Conservation (phyloP, 192 early-diverging fungal genomes). For the Coemansia sp. region DNA sequence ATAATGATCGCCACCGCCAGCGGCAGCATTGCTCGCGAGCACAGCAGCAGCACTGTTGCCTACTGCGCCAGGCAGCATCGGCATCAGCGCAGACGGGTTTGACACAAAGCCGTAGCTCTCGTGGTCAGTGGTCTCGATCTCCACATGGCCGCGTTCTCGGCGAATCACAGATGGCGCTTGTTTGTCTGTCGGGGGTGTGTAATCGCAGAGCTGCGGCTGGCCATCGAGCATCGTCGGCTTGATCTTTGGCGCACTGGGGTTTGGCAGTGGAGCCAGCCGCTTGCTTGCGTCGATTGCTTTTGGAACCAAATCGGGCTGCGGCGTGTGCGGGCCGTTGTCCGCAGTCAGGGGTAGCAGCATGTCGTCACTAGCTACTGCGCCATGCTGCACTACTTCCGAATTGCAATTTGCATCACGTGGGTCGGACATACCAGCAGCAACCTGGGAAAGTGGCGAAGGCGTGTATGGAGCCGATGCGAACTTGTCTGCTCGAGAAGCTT, state of each 20-base stretch:
- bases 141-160: constrained; percentile 41
- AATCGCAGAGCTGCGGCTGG: constrained; percentile 44
- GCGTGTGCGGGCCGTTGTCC: constrained; percentile 13
- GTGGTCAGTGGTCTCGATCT: constrained; percentile 44
- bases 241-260: constrained; percentile 48
- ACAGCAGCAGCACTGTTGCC: background rate
- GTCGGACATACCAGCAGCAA: background rate
- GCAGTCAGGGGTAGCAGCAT: constrained; percentile 40
- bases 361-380: constrained; percentile 26
- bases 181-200: constrained; percentile 24
- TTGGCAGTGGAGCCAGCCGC: constrained; percentile 43
- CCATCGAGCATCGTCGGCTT: constrained; percentile 31
- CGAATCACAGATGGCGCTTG: background rate
- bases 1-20: constrained; percentile 35
- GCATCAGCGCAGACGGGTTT: constrained; percentile 41
- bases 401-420: constrained; percentile 12
- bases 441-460: constrained; percentile 33
- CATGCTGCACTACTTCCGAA: constrained; percentile 13
- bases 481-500: background rate
- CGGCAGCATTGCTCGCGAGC: background rate
- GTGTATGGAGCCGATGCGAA: background rate
- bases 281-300: constrained; percentile 25
- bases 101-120: constrained; percentile 51
- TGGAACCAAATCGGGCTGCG: constrained; percentile 17
- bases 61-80: background rate